phyloP scores from a whole-genome alignment of 371 early-diverging fungal species.

The Rhizopus arrhizus region DNA sequence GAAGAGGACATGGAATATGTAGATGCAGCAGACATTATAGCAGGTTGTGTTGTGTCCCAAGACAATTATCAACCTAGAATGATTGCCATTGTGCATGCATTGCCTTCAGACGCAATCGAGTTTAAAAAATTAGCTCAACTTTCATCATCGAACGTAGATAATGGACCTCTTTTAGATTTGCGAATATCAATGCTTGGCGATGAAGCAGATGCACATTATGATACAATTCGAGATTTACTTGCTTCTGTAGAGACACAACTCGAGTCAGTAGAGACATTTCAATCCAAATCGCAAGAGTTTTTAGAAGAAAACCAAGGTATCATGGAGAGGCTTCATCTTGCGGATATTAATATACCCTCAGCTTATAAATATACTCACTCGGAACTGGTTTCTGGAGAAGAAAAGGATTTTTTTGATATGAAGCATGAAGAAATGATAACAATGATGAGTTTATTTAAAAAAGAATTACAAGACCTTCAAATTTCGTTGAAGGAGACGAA shows the following conservation, averaged over 20 bases:
- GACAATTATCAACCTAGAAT: constrained; percentile 8
- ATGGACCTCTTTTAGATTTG: constrained; percentile 37
- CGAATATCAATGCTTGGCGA: constrained; percentile 40
- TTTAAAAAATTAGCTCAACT: constrained; percentile 23
- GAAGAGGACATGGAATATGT: constrained; percentile 8
- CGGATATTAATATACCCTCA: background rate
- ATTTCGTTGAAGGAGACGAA: constrained; percentile 35
- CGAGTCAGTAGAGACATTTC: constrained; percentile 7
- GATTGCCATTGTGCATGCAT: constrained; percentile 14
- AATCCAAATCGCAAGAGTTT: constrained; percentile 12
- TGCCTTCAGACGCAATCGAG: constrained; percentile 16
- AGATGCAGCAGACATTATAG: background rate
- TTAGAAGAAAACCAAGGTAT: constrained; percentile 17
- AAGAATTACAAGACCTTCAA: constrained; percentile 29
- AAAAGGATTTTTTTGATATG: constrained; percentile 14
- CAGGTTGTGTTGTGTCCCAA: background rate
- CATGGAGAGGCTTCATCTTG: constrained; percentile 14
- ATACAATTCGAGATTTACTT: constrained; percentile 7
- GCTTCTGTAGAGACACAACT: constrained; percentile 9
- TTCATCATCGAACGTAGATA: background rate
- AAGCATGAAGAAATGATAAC: constrained; percentile 7
- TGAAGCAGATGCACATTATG: constrained; percentile 5
- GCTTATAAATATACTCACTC: background rate
- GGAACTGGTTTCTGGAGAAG: background rate
- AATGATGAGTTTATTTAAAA: constrained; percentile 2